A percentile compares a stretch with the other conserved stretches of the same genome.
These are phyloP conservation scores for Neonectria magnoliae DNA, from an alignment of 2,329 filamentous ascomycete species.

Conservation along the genomic window DNA sequence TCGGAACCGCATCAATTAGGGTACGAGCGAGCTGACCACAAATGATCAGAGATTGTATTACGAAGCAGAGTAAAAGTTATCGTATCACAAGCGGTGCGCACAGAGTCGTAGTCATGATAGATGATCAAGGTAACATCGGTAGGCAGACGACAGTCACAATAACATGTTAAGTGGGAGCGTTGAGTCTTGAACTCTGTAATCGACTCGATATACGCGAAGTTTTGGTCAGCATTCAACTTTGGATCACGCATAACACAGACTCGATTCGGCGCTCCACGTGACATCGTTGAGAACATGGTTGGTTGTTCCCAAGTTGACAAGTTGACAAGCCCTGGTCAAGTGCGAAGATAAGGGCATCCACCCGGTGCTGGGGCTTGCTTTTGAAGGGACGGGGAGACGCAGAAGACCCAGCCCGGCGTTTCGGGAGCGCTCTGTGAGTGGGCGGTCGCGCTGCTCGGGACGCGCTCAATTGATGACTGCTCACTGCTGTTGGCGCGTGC, in stretches of 20 bases:
- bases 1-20: conserved; percentile 3
- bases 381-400: conserved; percentile 8
- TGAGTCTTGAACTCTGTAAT: neutral
- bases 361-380: conserved; percentile 17
- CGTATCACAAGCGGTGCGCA: neutral
- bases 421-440: conserved; percentile 17
- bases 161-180: neutral
- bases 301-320: conserved; percentile 36
- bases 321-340: conserved; percentile 19
- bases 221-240: neutral
- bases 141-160: neutral
- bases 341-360: conserved; percentile 29
- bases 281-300: conserved; percentile 31
- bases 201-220: neutral
- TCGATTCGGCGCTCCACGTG: conserved; percentile 20
- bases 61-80: neutral
- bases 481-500: conserved; percentile 6
- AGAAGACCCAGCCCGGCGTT: conserved; percentile 27
- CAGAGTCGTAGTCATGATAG: neutral
- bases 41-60: neutral
- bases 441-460: neutral
- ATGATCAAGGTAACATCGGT: neutral
- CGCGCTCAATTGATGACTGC: neutral
- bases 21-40: neutral
- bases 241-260: neutral